Evolutionary conservation across 306 rosid genomes (phyloP).

Genomic region (Argentina anserina): DNA sequence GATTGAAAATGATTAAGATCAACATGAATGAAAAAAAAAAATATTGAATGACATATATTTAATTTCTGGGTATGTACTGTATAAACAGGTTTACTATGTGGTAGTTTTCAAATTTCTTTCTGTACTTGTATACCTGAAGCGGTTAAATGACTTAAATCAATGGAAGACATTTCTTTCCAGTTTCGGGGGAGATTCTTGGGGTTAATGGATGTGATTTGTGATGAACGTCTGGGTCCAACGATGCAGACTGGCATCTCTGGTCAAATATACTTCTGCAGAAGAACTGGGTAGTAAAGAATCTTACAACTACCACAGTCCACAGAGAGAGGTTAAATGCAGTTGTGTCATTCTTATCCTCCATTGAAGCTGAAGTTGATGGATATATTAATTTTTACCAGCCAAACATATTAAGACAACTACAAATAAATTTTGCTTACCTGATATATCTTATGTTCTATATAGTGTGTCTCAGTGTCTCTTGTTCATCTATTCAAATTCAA

Average conservation of each 20-base stretch:
- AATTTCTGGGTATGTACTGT: too few relatives aligned
- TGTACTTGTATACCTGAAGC: neutral
- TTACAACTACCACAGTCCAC: neutral
- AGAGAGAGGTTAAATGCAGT: neutral
- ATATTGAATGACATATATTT: too few relatives aligned
- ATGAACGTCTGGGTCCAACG: neutral
- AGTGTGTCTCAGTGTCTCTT: neutral
- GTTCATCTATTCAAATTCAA: neutral
- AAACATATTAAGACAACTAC: too few relatives aligned
- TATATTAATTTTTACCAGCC: neutral
- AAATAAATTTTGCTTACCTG: neutral
- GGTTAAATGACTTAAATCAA: neutral
- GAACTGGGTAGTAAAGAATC: neutral
- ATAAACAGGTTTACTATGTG: too few relatives aligned
- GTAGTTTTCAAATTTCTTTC: too few relatives aligned
- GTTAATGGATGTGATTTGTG: neutral
- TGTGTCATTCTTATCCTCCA: neutral
- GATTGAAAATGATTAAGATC: too few relatives aligned
- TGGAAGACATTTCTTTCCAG: neutral
- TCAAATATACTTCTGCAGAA: neutral
- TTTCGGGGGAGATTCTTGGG: neutral
- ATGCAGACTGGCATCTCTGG: neutral
- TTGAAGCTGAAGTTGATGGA: neutral
- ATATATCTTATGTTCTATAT: neutral
- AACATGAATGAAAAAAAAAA: too few relatives aligned